Base-by-base conservation (phyloP, 148 eudicot genomes). In the Fallopia convolvulus region DNA sequence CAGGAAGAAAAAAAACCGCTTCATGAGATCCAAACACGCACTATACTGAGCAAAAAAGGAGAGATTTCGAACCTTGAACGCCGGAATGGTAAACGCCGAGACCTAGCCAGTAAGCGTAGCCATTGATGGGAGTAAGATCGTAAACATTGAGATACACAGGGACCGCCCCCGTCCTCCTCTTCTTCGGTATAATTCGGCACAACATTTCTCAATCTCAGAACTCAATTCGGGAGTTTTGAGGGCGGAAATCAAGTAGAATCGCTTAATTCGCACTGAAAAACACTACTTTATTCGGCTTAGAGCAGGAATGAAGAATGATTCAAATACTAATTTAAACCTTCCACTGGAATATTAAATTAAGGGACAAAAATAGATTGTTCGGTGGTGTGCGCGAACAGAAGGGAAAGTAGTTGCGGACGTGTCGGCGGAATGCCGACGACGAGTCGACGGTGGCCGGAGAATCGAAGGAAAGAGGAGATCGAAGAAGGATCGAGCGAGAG, bases 11-110 rank as follows among this genome's bases (percentile, higher is more conserved):
- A 15, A 70, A 33, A 70, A 36, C 15, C 46, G 46, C 48, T 6
- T 71, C 46, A 39, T 10, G 21, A 71, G 46, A 39, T 39, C 46
- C 48, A 71, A 71, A 66, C 10, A 0, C 41, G n/a, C 36, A 8
- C 36, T 48, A 11, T 1, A 48, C 1, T 48, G 50, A 1, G 2
- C 41, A 30, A 26, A 66, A 39, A 3, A 39, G 20, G 39, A 26
- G 50, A 44, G 53, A 73, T 8, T 8, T 73, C 4, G 18, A 7
- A 92, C 97, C 97, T 92, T 92, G 93, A 48, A 92, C 90, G 52
- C 97, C 97, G 77, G 97, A 92, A 79, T 92, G 97, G 46, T 90
- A 92, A 46, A 92, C 88, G 17, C 97, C 97, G 73, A 92, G 97
- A 70, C 97, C 97, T 68, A 92, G 75, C 97, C 97, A 91, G 72